Evolutionary conservation across 768 basidiomycete species (phyloP).

Genomic region (Pleurotus platypus): DNA sequence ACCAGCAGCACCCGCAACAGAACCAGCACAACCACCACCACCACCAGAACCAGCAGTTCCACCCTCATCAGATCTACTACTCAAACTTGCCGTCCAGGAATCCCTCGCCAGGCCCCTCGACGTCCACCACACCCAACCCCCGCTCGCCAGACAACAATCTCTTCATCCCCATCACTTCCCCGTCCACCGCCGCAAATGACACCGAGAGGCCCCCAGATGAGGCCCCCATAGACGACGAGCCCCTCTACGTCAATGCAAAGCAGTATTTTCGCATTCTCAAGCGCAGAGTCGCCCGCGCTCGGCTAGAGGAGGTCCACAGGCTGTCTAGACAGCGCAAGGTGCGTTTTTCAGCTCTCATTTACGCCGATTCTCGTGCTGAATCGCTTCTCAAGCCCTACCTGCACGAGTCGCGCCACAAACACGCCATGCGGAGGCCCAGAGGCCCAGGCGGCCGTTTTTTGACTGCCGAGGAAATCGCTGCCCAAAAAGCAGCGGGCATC

Average conservation of each 20-base stretch:
- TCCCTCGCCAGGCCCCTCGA: constrained; percentile 17
- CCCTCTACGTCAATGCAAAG: constrained; percentile 98
- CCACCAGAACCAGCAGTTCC: constrained; percentile 28
- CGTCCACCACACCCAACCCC: constrained; percentile 15
- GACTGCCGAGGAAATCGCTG: constrained; percentile 92
- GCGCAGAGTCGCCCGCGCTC: constrained; percentile 83
- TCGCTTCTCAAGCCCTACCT: constrained; percentile 75
- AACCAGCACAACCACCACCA: constrained; percentile 22
- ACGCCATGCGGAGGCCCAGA: constrained; percentile 95
- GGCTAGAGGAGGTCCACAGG: constrained; percentile 91
- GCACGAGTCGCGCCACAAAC: constrained; percentile 96
- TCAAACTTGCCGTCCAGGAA: constrained; percentile 17
- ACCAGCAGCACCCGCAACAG: constrained; percentile 20
- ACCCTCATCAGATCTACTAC: constrained; percentile 17
- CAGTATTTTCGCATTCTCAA: constrained; percentile 99
- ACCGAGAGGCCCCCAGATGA: constrained; percentile 18
- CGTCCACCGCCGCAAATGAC: not conserved
- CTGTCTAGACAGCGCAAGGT: constrained; percentile 94
- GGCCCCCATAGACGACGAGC: constrained; percentile 81
- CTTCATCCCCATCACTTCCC: not conserved
- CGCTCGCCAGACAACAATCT: constrained; percentile 16
- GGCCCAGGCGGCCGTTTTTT: constrained; percentile 98
- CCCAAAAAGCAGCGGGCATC: constrained; percentile 53
- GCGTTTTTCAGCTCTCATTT: constrained; percentile 8
- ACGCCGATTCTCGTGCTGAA: constrained; percentile 7